A percentile compares a stretch with the other conserved stretches of the same genome.
Conservation (phyloP, 2,329 filamentous ascomycete genomes). For the Pyricularia grisea region DNA sequence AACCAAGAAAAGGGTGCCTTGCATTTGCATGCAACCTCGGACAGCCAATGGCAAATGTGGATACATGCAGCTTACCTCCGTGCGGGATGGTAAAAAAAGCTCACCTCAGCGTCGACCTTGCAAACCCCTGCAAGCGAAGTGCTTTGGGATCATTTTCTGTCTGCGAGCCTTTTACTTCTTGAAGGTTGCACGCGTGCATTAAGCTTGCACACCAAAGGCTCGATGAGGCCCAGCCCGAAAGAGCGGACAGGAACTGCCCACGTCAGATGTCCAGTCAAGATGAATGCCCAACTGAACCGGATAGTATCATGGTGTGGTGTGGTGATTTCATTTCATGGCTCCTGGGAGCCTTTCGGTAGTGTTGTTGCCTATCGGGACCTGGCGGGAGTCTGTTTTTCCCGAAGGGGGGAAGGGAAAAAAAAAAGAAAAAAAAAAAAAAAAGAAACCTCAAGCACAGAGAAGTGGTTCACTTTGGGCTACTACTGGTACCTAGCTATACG, state of each 20-base stretch:
- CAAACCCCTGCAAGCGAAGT: not conserved
- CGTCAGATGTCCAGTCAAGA: not conserved
- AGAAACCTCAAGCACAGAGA: no score
- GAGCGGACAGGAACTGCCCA: not conserved
- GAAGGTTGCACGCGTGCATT: not conserved
- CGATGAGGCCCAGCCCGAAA: constrained; percentile 1
- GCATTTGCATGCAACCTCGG: not conserved
- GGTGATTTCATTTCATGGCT: not conserved
- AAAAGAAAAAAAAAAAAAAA: no score
- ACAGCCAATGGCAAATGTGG: not conserved
- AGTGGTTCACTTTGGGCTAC: not conserved
- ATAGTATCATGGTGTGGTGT: not conserved
- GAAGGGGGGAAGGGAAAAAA: not conserved
- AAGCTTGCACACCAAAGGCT: not conserved
- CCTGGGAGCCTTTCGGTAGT: not conserved
- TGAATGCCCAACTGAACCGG: not conserved
- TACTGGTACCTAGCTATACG: not conserved
- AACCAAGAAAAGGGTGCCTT: not conserved
- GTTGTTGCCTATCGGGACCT: not conserved
- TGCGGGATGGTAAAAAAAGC: not conserved
- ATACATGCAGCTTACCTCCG: not conserved
- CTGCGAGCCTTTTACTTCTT: not conserved
- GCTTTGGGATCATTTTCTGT: not conserved
- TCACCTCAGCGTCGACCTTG: not conserved
- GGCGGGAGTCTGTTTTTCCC: not conserved